phyloP scores from a whole-genome alignment of 305 asterid genomes.

The Fraxinus xanthoxyloides region DNA sequence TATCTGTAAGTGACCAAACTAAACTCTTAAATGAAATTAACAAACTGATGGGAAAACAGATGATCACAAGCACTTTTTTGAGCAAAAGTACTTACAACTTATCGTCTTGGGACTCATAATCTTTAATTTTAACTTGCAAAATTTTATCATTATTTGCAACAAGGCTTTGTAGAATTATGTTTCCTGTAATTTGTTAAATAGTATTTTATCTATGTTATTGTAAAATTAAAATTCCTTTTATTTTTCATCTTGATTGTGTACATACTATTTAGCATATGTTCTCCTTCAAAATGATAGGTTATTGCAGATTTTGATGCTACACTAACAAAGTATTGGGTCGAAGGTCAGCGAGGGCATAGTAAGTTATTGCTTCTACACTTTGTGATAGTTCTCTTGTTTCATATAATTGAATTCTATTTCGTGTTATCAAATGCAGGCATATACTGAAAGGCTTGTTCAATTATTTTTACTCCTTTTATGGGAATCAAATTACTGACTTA shows the following conservation, averaged over 20 bases:
- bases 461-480: neutral
- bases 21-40: neutral
- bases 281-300: conserved; percentile 47
- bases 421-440: conserved; percentile 11
- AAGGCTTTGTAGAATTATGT: neutral
- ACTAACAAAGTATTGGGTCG: conserved; percentile 66
- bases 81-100: neutral
- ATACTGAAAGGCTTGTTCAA: conserved; percentile 2
- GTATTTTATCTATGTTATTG: neutral
- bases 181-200: neutral
- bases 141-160: neutral
- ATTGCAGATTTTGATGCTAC: conserved; percentile 96
- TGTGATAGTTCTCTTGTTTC: neutral
- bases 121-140: neutral
- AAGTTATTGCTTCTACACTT: conserved; percentile 29
- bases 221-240: neutral
- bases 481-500: conserved; percentile 21
- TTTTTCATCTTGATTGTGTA: conserved; percentile 11
- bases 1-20: neutral
- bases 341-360: conserved; percentile 86
- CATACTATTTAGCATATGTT: conserved; percentile 1
- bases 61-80: neutral
- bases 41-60: neutral
- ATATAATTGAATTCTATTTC: conserved; percentile 11
- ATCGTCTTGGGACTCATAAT: neutral